These are phyloP conservation scores for Gastrolobium villosum DNA, from an alignment of 306 rosid species.

Conservation along the genomic window DNA sequence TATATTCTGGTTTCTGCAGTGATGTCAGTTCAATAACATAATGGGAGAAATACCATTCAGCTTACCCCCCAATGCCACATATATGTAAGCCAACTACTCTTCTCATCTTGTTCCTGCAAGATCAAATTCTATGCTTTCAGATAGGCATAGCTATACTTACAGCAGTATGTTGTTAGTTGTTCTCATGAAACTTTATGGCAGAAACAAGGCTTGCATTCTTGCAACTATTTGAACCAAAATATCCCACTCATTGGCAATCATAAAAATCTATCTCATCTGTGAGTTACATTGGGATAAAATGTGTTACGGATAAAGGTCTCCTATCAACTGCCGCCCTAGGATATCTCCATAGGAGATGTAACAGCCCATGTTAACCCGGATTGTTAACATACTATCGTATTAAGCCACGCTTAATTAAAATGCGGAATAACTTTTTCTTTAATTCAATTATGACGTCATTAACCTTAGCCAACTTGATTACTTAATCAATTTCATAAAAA, in stretches of 20 bases:
- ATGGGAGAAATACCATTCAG: conserved; percentile 68
- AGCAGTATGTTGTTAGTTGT: conserved; percentile 18
- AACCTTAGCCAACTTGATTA: too few species aligned
- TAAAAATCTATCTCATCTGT: conserved; percentile 70
- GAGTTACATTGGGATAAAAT: conserved; percentile 48
- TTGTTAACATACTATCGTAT: too few species aligned
- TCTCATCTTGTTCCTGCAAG: not conserved
- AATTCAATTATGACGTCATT: too few species aligned
- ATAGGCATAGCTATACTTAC: not conserved
- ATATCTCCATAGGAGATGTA: too few species aligned
- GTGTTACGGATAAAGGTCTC: too few species aligned
- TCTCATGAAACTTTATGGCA: conserved; percentile 47
- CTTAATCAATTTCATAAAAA: too few species aligned
- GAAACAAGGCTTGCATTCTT: conserved; percentile 71
- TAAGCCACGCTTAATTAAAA: too few species aligned
- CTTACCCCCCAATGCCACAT: conserved; percentile 74
- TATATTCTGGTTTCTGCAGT: conserved; percentile 57
- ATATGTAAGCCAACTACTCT: conserved; percentile 62
- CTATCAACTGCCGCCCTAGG: too few species aligned
- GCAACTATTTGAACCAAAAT: conserved; percentile 57
- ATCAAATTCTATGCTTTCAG: conserved; percentile 6
- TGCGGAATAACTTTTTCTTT: too few species aligned
- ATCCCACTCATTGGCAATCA: conserved; percentile 58
- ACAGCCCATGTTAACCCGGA: too few species aligned
- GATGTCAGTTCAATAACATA: conserved; percentile 78